Conservation (phyloP, 2,329 filamentous ascomycete species). For the Talaromyces funiculosus region DNA sequence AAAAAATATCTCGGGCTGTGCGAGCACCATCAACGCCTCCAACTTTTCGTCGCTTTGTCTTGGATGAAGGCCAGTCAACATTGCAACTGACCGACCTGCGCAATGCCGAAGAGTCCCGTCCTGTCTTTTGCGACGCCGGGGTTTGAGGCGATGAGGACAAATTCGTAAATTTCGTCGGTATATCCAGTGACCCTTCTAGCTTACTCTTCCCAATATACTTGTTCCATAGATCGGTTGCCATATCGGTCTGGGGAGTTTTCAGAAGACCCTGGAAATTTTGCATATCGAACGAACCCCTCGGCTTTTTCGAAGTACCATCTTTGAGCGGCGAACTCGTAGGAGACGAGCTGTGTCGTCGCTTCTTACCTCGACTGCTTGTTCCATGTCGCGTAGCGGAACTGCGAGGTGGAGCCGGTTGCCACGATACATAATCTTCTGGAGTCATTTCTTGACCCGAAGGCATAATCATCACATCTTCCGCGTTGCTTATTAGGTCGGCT, state of each 20-base stretch:
- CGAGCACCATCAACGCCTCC: conserved; percentile 43
- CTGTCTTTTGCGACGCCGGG: conserved; percentile 40
- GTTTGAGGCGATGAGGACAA: conserved; percentile 66
- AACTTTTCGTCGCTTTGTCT: conserved; percentile 57
- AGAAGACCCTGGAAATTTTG: conserved; percentile 55
- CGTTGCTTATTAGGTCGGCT: conserved; percentile 57
- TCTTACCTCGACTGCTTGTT: conserved; percentile 49
- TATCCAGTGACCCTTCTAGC: conserved; percentile 41
- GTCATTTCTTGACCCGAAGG: conserved; percentile 46
- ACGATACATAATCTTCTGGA: conserved; percentile 57
- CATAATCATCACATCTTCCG: conserved; percentile 50
- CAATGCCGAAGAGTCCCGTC: conserved; percentile 46
- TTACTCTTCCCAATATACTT: conserved; percentile 58
- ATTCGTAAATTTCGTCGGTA: conserved; percentile 56
- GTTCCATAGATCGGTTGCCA: conserved; percentile 71
- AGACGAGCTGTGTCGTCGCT: conserved; percentile 69
- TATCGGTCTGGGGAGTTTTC: conserved; percentile 64
- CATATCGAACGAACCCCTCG: conserved; percentile 49
- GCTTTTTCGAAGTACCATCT: conserved; percentile 32
- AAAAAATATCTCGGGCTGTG: conserved; percentile 43
- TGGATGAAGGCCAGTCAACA: conserved; percentile 59
- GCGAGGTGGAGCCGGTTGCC: conserved; percentile 47
- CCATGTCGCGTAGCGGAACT: conserved; percentile 40
- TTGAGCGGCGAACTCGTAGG: conserved; percentile 62
- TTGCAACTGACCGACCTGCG: conserved; percentile 65